Base-by-base conservation (phyloP, 225 moss, liverwort and hornwort genomes). In the Polytrichum formosum region DNA sequence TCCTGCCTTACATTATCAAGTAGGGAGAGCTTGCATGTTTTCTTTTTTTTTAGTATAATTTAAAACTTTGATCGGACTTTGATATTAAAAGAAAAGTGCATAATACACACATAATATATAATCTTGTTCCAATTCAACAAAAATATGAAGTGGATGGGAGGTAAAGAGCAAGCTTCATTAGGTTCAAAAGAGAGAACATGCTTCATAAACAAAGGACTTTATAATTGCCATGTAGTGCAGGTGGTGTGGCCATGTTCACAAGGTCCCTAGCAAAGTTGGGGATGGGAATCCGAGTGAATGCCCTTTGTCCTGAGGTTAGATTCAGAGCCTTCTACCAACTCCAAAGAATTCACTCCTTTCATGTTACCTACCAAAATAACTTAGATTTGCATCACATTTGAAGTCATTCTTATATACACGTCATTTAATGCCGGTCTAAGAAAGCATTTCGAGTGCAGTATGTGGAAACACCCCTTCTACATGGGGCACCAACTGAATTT, bases 221-320 rank as follows among this genome's bases (percentile, higher is more conserved):
- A 56, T 23, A 56, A 54, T 46, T 77, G 9, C 0, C 62, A 53
- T 23, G 19, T 76, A 54, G 35, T 77, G 46, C 82, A 96, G 91
- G 80, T 69, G 93, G 91, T 54, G 91, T 90, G 20, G 92, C 90
- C 58, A 76, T 92, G 91, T 96, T 96, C 61, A 89, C 93, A 59
- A 90, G 96, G 72, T 70, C 92, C 5, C 78, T 94, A 22, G 28
- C 67, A 8, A 31, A 66, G 35, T 79, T 97, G 65, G 72, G 58
- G 37, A 56, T 91, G 69, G 91, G 90, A 71, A 97, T 97, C 31
- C 94, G 94, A 55, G 92, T 87, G 37, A 97, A 92, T 67, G 92
- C 69, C 28, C 68, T 94, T 66, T 92, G 94, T 79, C 97, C 97
- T 46, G 97, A 97, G 96, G 96, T 97, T 74, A 1, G 28, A 18